Evolutionary conservation across 129 eudicot genomes (phyloP).

Genomic region (Rutidosis leptorrhynchoides): DNA sequence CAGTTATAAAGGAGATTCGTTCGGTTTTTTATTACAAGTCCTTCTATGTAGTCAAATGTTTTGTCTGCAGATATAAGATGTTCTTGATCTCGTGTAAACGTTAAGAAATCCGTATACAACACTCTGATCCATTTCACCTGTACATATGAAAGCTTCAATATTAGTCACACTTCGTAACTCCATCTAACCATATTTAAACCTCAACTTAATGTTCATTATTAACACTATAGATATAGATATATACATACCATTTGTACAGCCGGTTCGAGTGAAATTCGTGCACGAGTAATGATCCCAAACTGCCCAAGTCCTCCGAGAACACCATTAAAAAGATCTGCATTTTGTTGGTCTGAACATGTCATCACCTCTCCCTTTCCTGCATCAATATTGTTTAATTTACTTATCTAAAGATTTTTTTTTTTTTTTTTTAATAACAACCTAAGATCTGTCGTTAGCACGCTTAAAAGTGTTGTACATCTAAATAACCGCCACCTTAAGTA

Average conservation of each 20-base stretch:
- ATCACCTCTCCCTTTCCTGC: slow-evolving; percentile 85
- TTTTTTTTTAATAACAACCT: no score
- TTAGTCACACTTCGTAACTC: slow-evolving; percentile 7
- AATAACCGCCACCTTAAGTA: no score
- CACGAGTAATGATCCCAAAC: slow-evolving; percentile 84
- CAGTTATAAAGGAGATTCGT: slow-evolving; percentile 63
- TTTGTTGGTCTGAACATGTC: slow-evolving; percentile 69
- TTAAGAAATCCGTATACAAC: slow-evolving; percentile 70
- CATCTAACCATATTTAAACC: slow-evolving; percentile 1
- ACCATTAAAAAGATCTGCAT: slow-evolving; percentile 77
- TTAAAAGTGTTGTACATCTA: no score
- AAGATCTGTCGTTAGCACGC: no score
- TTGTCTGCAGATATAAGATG: slow-evolving; percentile 52
- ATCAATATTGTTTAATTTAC: slow-evolving; percentile 10
- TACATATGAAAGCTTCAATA: background rate
- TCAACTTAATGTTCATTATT: background rate
- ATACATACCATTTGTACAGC: slow-evolving; percentile 80
- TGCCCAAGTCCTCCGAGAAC: slow-evolving; percentile 98
- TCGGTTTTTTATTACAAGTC: slow-evolving; percentile 63
- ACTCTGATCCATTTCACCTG: slow-evolving; percentile 98
- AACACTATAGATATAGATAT: background rate
- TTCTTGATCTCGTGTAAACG: slow-evolving; percentile 82
- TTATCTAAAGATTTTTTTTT: no score
- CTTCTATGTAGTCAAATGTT: slow-evolving; percentile 84
- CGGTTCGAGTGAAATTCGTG: slow-evolving; percentile 72